Conservation (phyloP, 345 rosid genomes). For the Angophora floribunda region DNA sequence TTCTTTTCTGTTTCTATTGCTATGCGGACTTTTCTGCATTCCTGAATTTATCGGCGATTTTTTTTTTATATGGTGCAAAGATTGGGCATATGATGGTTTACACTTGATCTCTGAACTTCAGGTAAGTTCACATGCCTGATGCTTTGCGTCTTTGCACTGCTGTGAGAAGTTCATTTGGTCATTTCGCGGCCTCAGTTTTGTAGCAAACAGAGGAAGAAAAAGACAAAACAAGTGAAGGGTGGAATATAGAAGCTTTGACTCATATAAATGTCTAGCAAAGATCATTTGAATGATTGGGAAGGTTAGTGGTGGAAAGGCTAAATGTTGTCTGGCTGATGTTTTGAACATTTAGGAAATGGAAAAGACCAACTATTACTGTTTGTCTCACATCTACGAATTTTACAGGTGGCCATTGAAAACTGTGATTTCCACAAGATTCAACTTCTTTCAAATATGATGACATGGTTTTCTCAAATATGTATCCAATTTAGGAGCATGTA, state of each 20-base stretch:
- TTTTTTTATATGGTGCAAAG: not conserved
- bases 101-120: constrained; percentile 12
- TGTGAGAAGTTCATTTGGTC: not conserved
- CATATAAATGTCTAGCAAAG: not conserved
- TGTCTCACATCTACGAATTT: not conserved
- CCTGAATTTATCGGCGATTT: not conserved
- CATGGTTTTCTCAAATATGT: not conserved
- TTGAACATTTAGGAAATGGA: not conserved
- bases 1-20: not conserved
- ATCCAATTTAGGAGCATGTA: not conserved
- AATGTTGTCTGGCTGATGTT: not conserved
- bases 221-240: not conserved
- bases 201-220: not conserved
- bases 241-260: not conserved
- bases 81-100: constrained; percentile 4
- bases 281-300: not conserved
- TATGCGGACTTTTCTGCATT: not conserved
- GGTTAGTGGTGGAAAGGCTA: not conserved
- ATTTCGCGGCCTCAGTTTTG: not conserved
- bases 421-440: not conserved
- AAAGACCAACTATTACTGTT: not conserved
- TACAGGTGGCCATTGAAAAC: not conserved
- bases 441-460: not conserved
- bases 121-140: constrained; percentile 10
- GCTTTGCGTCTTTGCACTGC: not conserved